Evolutionary conservation across 2,329 filamentous ascomycete species (phyloP), one percentile per base, ranked within the genome.

Genomic region (Tolypocladium ovalisporum): DNA sequence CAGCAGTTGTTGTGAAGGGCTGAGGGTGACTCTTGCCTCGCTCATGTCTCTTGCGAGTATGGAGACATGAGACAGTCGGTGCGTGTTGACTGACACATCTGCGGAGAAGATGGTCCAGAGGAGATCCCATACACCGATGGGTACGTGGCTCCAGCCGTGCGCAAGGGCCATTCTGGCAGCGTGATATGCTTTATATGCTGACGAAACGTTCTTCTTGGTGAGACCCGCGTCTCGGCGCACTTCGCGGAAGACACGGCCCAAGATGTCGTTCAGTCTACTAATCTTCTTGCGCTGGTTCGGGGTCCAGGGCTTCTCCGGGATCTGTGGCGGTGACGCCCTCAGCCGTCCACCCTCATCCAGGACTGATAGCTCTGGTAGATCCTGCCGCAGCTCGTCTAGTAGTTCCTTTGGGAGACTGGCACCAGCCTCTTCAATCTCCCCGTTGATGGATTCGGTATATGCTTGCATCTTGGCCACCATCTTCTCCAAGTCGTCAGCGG

Each of bases 1-100:
- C 34, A 86, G 72, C 22, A 91, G 72, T 61, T 84, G 82, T 64
- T 89, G 86, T 2, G 75, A 68, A 4, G 78, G 76, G 15, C 71
- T 76, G 55, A 91, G 71, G 1, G 74, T 62, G 54, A 82, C 75
- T 9, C 81, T 83, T 22, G 81, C 79, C 6, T 79, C 76, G 57
- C 77, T 75, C 76, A 90, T 86, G 65, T 91, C 88, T 63, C 84
- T 79, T 6, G 82, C 78, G 3, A 93, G 75, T 36, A 76, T 72
- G 58, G 81, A 81, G 35, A 89, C 70, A 65, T 87, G 85, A 7
- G 77, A 71, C 67, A 87, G 78, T 35, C 84, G 80, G 61, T 83
- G 75, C 51, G 79, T 68, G 66, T 83, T 79, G 37, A 74, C 60
- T 12, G 71, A 67, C 47, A 81, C 75, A 9, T 79, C 73, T 51